These are phyloP conservation scores for Solioccasus polychromus DNA, from an alignment of 768 basidiomycete species.

Conservation along the genomic window DNA sequence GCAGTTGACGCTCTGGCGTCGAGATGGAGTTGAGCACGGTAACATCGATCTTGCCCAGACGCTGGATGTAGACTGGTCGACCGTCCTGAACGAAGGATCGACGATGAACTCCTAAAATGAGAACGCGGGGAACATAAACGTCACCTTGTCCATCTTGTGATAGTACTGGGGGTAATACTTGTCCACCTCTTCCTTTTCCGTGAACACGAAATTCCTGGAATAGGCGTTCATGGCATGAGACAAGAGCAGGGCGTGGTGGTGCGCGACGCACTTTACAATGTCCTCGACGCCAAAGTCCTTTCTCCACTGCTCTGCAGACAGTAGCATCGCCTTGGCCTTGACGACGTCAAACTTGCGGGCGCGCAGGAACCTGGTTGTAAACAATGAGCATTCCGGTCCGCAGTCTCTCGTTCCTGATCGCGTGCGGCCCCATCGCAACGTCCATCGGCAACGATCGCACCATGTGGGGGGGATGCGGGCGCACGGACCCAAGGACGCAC, in stretches of 20 bases:
- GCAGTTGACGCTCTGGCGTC: constrained; percentile 81
- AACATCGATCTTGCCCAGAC: constrained; percentile 87
- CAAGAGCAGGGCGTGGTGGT: no score
- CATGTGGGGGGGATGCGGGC: background rate
- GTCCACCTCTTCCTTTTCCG: constrained; percentile 78
- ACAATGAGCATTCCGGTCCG: background rate
- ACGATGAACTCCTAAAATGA: background rate
- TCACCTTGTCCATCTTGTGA: constrained; percentile 93
- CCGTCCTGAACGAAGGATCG: constrained; percentile 62
- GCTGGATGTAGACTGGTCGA: constrained; percentile 93
- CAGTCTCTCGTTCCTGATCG: background rate
- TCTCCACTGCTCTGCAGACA: constrained; percentile 84
- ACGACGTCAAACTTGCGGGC: constrained; percentile 89
- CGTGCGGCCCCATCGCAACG: background rate
- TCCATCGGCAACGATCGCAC: constrained; percentile 17
- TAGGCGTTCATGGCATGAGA: no score
- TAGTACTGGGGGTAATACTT: constrained; percentile 96
- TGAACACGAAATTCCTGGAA: constrained; percentile 78
- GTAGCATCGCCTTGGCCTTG: constrained; percentile 82
- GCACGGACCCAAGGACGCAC: constrained; percentile 32
- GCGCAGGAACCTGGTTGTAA: constrained; percentile 70
- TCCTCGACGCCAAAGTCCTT: constrained; percentile 81
- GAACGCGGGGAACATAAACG: background rate
- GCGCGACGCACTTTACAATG: constrained; percentile 52
- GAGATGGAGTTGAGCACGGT: constrained; percentile 78